A percentile compares a stretch with the other conserved stretches of the same genome.
These are phyloP conservation scores for Cicer judaicum DNA, from an alignment of 306 rosid species.

Conservation along the genomic window DNA sequence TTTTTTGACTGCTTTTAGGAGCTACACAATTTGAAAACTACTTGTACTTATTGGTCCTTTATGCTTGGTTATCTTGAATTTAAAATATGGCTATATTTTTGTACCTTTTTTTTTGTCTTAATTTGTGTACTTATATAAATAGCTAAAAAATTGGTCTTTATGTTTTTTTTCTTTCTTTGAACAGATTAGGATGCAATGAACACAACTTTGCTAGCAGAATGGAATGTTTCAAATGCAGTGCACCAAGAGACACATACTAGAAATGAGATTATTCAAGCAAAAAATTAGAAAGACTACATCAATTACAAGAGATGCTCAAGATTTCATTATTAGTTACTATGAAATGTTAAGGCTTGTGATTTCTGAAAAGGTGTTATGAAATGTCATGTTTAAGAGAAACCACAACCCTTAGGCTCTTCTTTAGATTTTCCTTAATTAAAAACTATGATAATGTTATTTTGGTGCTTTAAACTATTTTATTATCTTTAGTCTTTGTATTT, in stretches of 20 bases:
- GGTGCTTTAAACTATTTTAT: slow-evolving; percentile 50
- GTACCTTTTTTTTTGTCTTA: neutral
- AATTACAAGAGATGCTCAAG: slow-evolving; percentile 42
- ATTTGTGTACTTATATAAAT: neutral
- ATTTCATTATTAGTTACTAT: slow-evolving; percentile 48
- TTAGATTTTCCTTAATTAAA: slow-evolving; percentile 46
- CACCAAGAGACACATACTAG: slow-evolving; percentile 86
- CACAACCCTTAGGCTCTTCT: slow-evolving; percentile 50
- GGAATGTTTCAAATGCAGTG: slow-evolving; percentile 96
- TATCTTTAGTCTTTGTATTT: slow-evolving; percentile 47
- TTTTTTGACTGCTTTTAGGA: slow-evolving; percentile 62
- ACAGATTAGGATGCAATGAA: slow-evolving; percentile 92
- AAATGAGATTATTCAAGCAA: slow-evolving; percentile 47
- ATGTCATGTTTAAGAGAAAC: slow-evolving; percentile 44
- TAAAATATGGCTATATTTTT: neutral
- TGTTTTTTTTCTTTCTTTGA: neutral
- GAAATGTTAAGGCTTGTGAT: slow-evolving; percentile 45
- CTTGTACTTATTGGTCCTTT: slow-evolving; percentile 11
- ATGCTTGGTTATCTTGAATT: neutral
- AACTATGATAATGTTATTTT: slow-evolving; percentile 55
- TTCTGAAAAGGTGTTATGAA: slow-evolving; percentile 43
- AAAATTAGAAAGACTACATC: slow-evolving; percentile 39
- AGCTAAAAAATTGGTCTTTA: neutral
- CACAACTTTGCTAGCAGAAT: slow-evolving; percentile 97
- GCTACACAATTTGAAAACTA: slow-evolving; percentile 38